phyloP scores from a whole-genome alignment of 1,284 basidiomycete genomes.

The Heterobasidion occidentale region DNA sequence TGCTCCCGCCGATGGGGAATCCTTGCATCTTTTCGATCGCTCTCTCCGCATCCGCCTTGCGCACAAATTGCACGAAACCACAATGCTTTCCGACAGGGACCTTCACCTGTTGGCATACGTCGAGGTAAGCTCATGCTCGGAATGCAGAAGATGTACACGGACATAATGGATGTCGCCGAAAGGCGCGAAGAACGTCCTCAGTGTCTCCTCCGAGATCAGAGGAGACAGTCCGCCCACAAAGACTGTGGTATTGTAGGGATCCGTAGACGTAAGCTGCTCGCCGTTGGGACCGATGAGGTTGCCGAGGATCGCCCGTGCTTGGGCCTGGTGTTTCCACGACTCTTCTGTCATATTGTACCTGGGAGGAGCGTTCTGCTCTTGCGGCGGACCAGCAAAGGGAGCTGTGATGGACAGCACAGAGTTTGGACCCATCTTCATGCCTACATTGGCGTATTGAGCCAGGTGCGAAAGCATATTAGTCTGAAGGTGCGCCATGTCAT shows the following conservation, averaged over 20 bases:
- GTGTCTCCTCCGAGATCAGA: constrained; percentile 80
- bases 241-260: constrained; percentile 89
- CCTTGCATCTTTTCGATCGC: constrained; percentile 97
- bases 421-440: constrained; percentile 15
- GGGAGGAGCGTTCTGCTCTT: constrained; percentile 33
- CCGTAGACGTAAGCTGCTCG: constrained; percentile 76
- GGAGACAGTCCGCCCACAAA: constrained; percentile 87
- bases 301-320: constrained; percentile 70
- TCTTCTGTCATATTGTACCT: constrained; percentile 58
- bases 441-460: constrained; percentile 31
- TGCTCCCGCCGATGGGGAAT: constrained; percentile 85
- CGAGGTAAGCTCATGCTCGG: constrained; percentile 6
- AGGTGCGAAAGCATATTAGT: constrained; percentile 18
- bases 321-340: constrained; percentile 76
- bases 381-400: constrained; percentile 30
- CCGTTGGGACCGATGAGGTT: constrained; percentile 79
- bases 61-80: constrained; percentile 92
- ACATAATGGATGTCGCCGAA: constrained; percentile 93
- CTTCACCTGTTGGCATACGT: constrained; percentile 58
- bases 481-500: constrained; percentile 32
- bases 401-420: constrained; percentile 30
- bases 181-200: constrained; percentile 81
- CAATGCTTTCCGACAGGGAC: constrained; percentile 94
- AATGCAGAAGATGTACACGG: constrained; percentile 7
- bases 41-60: constrained; percentile 84